phyloP scores from a whole-genome alignment of 768 basidiomycete species.

The Pisolithus microcarpus region DNA sequence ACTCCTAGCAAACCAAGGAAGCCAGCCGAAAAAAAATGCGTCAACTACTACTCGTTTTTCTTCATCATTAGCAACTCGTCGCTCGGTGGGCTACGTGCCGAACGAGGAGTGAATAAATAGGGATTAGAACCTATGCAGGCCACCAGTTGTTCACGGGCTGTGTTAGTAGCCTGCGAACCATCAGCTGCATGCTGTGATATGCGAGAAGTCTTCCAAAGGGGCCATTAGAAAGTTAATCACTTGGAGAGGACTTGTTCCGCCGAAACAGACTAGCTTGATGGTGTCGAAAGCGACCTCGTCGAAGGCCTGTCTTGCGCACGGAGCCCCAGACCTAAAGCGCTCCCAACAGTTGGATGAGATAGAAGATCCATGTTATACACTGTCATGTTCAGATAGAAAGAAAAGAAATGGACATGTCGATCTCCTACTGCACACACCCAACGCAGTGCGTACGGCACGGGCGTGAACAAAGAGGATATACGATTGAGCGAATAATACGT shows the following conservation, averaged over 20 bases:
- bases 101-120: slow-evolving; percentile 39
- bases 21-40: slow-evolving; percentile 50
- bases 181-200: too few species aligned
- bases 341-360: too few species aligned
- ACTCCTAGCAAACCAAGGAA: slow-evolving; percentile 27
- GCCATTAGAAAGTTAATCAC: too few species aligned
- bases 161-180: too few species aligned
- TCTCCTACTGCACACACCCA: neutral
- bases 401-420: neutral
- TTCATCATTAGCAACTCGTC: slow-evolving; percentile 42
- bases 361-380: too few species aligned
- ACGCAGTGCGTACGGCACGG: neutral
- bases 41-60: slow-evolving; percentile 28
- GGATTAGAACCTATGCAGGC: slow-evolving; percentile 2
- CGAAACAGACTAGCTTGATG: too few species aligned
- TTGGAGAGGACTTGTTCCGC: too few species aligned
- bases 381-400: neutral
- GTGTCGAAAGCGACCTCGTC: too few species aligned
- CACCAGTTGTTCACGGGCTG: too few species aligned
- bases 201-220: too few species aligned
- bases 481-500: slow-evolving; percentile 2
- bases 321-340: too few species aligned
- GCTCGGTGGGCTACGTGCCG: slow-evolving; percentile 31
- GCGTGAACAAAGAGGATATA: neutral
- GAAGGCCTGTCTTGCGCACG: too few species aligned